phyloP scores from a whole-genome alignment of 176 grass and related monocot genomes.

The Tillandsia fasciculata region DNA sequence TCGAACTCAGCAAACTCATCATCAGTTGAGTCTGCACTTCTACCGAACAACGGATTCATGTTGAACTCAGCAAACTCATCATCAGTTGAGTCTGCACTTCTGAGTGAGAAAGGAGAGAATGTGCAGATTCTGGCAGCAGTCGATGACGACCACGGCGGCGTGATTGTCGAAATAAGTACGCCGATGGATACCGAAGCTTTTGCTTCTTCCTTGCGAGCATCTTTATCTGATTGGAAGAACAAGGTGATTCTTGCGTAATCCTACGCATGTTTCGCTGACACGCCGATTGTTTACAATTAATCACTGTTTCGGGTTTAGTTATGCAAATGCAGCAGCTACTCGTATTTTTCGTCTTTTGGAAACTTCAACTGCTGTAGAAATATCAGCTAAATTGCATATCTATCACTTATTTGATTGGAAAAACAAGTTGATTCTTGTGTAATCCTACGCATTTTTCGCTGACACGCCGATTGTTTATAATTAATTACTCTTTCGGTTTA shows the following conservation, averaged over 20 bases:
- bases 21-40: no score
- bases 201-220: slow-evolving; percentile 53
- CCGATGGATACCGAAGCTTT: slow-evolving; percentile 57
- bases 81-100: background rate
- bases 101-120: slow-evolving; percentile 11
- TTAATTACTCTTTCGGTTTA: no score
- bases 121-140: slow-evolving; percentile 39
- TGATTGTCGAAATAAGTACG: slow-evolving; percentile 58
- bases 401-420: slow-evolving; percentile 41
- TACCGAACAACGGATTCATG: no score
- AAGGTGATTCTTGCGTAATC: slow-evolving; percentile 32
- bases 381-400: no score
- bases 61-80: slow-evolving; percentile 12
- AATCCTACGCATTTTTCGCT: background rate
- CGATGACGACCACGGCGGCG: slow-evolving; percentile 60
- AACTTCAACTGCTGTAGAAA: no score
- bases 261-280: background rate
- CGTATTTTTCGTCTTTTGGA: no score
- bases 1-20: slow-evolving; percentile 4
- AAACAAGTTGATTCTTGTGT: slow-evolving; percentile 37
- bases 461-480: background rate
- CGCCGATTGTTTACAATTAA: background rate
- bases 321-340: no score
- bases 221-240: slow-evolving; percentile 55
- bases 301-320: no score